Evolutionary conservation across 2,329 filamentous ascomycete genomes (phyloP).

Genomic region (Scleromitrula shiraiana): DNA sequence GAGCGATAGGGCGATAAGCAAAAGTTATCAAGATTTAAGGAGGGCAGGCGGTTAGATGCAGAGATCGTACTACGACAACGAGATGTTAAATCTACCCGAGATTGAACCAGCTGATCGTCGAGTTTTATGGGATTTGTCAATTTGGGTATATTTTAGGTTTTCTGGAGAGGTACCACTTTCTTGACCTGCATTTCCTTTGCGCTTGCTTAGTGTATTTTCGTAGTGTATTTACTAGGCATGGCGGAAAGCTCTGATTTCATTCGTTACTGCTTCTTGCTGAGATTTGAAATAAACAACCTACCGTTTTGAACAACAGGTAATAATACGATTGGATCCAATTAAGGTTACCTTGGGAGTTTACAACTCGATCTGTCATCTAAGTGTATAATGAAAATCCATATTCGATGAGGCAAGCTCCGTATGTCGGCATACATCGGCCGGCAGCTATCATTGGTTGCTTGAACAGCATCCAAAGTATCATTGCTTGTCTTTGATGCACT

Average conservation of each 20-base stretch:
- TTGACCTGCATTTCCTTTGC: slow-evolving; percentile 5
- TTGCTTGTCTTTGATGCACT: background rate
- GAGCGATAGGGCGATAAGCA: background rate
- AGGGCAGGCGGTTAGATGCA: slow-evolving; percentile 4
- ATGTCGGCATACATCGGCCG: too few species aligned
- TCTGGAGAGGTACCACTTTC: background rate
- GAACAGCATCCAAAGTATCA: too few species aligned
- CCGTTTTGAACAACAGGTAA: background rate
- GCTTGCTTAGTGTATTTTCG: slow-evolving; percentile 5
- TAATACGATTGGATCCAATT: background rate
- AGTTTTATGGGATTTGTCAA: background rate
- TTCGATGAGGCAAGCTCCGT: background rate
- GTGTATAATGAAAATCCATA: too few species aligned
- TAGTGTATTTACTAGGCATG: background rate
- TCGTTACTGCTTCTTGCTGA: slow-evolving; percentile 4
- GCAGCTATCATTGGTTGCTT: too few species aligned
- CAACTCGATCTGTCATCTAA: too few species aligned
- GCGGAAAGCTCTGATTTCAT: background rate
- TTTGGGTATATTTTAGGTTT: background rate
- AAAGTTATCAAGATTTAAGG: background rate
- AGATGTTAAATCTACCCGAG: slow-evolving; percentile 8
- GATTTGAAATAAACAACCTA: background rate
- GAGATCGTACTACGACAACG: background rate
- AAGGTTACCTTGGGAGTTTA: too few species aligned
- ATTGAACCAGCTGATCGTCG: slow-evolving; percentile 9